phyloP scores from a whole-genome alignment of 371 early-diverging fungal species.

The Thermomucor indicae-seudaticae region DNA sequence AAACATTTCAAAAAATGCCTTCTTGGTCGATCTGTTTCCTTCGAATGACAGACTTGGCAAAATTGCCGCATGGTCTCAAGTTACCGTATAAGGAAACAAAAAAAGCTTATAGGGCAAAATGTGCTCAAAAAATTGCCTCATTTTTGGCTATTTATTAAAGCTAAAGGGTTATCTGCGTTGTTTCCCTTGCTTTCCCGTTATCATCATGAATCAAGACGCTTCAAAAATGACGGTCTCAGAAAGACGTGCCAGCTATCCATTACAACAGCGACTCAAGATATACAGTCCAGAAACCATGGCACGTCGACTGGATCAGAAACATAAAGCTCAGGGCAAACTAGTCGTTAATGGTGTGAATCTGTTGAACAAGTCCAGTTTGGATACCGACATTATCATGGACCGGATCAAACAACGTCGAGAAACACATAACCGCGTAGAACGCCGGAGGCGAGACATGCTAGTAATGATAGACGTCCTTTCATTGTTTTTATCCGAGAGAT shows the following conservation, averaged over 20 bases:
- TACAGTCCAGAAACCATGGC: constrained; percentile 23
- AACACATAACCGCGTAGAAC: constrained; percentile 56
- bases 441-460: constrained; percentile 47
- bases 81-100: no score
- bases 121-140: no score
- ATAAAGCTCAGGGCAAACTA: constrained; percentile 13
- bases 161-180: no score
- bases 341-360: constrained; percentile 54
- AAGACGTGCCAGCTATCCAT: constrained; percentile 17
- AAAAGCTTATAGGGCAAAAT: no score
- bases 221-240: constrained; percentile 15
- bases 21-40: no score
- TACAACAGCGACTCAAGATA: constrained; percentile 19
- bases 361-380: constrained; percentile 49
- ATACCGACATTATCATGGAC: constrained; percentile 51
- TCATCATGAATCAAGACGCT: no score
- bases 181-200: no score
- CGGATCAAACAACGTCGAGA: constrained; percentile 50
- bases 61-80: no score
- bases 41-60: no score
- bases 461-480: constrained; percentile 9
- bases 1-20: no score
- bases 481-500: neutral
- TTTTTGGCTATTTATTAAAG: no score
- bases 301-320: constrained; percentile 11